Evolutionary conservation across 306 rosid species (phyloP).

Genomic region (Arachis hypogaea): DNA sequence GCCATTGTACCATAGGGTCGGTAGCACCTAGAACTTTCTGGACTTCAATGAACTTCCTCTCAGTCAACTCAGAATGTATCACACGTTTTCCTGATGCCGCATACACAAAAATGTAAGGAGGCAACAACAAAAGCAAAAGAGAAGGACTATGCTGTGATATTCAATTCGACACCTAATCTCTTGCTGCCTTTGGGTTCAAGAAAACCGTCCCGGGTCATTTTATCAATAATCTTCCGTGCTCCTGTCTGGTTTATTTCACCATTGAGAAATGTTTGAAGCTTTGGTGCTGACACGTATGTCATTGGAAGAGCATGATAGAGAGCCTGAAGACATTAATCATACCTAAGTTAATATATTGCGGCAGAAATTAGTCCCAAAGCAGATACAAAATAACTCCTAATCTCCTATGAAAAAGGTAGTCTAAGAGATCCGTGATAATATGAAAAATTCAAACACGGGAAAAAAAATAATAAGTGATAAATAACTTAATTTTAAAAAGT

Average conservation of each 20-base stretch:
- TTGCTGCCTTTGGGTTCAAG: slow-evolving; percentile 74
- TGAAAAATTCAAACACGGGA: too few species aligned
- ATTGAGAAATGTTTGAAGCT: slow-evolving; percentile 76
- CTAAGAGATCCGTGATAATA: slow-evolving; percentile 14
- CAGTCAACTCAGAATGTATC: slow-evolving; percentile 71
- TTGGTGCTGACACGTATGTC: slow-evolving; percentile 68
- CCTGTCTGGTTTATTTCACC: slow-evolving; percentile 69
- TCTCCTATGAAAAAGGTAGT: slow-evolving; percentile 1
- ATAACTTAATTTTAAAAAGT: too few species aligned
- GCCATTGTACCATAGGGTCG: slow-evolving; percentile 65
- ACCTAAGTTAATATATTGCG: slow-evolving; percentile 17
- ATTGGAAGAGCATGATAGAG: slow-evolving; percentile 79
- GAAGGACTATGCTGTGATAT: slow-evolving; percentile 1
- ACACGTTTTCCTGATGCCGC: slow-evolving; percentile 76
- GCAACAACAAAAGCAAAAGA: slow-evolving; percentile 2
- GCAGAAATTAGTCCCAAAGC: slow-evolving; percentile 17
- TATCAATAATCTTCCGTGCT: slow-evolving; percentile 71
- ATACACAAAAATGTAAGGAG: not conserved
- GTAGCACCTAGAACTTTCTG: slow-evolving; percentile 57
- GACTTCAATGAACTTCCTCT: slow-evolving; percentile 71
- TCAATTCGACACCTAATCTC: slow-evolving; percentile 65
- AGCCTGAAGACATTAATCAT: slow-evolving; percentile 54
- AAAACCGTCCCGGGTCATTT: slow-evolving; percentile 81
- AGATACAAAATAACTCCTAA: not conserved
- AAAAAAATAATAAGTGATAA: too few species aligned